Evolutionary conservation across 345 rosid genomes (phyloP), one percentile per base, ranked within the genome.

Genomic region (Cardamine chenopodiifolia): DNA sequence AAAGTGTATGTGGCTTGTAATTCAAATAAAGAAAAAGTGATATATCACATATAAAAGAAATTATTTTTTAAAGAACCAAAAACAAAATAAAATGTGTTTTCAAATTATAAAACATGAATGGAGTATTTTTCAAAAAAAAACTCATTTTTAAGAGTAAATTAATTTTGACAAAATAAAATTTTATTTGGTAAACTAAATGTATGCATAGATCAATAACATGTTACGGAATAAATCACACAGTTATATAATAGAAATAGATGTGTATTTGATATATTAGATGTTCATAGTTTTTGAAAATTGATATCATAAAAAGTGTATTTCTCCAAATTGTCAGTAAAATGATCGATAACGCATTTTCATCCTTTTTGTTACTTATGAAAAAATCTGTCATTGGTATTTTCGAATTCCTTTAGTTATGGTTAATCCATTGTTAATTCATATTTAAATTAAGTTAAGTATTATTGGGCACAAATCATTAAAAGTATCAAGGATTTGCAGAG

Each of bases 401-500:
- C 10, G 6, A n/a, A n/a, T 45, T 40, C 7, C 20, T 6, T 44
- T 14, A 15, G 18, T 45, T 45, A n/a, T n/a, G 10, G 4, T 6
- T n/a, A 44, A 7, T n/a, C 49, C 49, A 44, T n/a, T 44, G 49
- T 45, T n/a, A 45, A 45, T 45, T 45, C 9, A 15, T 45, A 1
- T n/a, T 44, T 15, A 0, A 42, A 2, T 44, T 45, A 45, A 31
- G 17, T 15, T 62, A 71, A 39, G 61, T 72, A 54, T 44, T 7
- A 6, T 15, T 62, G 76, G 76, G 28, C 20, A 7, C 5, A 63
- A 64, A 64, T n/a, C 35, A 25, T 26, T 19, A 17, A 66, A 57
- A 18, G 32, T 6, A 67, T 42, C 68, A 60, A n/a, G 13, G 44
- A 57, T 42, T 66, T 66, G 68, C 49, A 28, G n/a, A 75, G 63